phyloP scores from a whole-genome alignment of 345 rosid species.

The Linum lewisii region DNA sequence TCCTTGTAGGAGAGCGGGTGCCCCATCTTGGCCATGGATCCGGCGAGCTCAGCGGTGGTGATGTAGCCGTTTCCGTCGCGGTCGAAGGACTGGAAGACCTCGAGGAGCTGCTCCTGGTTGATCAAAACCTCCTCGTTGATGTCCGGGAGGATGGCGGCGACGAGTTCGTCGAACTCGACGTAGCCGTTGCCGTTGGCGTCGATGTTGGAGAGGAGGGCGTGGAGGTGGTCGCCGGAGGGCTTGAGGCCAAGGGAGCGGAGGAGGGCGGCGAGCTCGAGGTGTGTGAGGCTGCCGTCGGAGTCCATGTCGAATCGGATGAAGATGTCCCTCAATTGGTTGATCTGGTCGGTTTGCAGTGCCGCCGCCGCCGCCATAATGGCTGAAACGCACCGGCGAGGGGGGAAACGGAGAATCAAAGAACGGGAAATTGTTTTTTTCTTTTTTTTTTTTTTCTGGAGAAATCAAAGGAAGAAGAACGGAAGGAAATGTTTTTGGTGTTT shows the following conservation, averaged over 20 bases:
- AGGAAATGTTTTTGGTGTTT: neutral
- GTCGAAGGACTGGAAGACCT: constrained; percentile 34
- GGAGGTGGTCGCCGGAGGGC: constrained; percentile 74
- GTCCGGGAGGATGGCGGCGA: constrained; percentile 56
- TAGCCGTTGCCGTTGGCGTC: constrained; percentile 74
- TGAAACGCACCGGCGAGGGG: neutral
- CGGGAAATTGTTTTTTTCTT: no score
- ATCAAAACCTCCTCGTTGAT: constrained; percentile 46
- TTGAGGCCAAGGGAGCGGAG: constrained; percentile 80
- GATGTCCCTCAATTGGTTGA: constrained; percentile 66
- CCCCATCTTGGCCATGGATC: constrained; percentile 39
- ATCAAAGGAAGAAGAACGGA: constrained; percentile 9
- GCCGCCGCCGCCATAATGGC: constrained; percentile 18
- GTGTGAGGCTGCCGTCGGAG: constrained; percentile 68
- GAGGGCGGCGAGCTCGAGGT: constrained; percentile 83
- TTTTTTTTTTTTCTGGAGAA: no score
- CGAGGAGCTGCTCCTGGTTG: constrained; percentile 28
- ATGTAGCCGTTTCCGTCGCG: constrained; percentile 40
- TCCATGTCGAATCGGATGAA: constrained; percentile 92
- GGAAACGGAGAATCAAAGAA: neutral
- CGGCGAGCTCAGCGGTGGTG: constrained; percentile 38
- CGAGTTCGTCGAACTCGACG: constrained; percentile 80
- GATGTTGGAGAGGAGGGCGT: constrained; percentile 43
- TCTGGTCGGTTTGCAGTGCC: constrained; percentile 38
- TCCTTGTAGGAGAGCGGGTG: constrained; percentile 52